Base-by-base conservation (phyloP, 1,284 basidiomycete species). In the Leccinum proximum region DNA sequence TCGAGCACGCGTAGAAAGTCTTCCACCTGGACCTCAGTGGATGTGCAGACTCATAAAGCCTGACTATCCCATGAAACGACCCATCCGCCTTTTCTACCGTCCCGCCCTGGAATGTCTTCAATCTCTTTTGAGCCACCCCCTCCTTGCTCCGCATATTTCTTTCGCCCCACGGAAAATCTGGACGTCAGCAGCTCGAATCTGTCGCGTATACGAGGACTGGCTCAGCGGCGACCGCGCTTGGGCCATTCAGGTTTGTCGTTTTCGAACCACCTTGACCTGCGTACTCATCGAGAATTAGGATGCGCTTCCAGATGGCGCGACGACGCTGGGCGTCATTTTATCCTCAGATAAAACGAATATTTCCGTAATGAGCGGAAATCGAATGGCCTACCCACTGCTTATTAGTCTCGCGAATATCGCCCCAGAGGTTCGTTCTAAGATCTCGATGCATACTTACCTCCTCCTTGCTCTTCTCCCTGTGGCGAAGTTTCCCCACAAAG, bases 391-490 rank as follows among this genome's bases (percentile, higher is more conserved):
- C 33, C 56, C 56, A 11, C 16, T 58, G 5, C 33, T 58, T 14
- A 58, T 58, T 78, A 1, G 58, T 11, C 56, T 58, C 33, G 33
- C 56, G 16, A 58, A 58, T 16, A 71, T 40, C 69, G 26, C 50
- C 6, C 50, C 50, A 22, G 45, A 48, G 0, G 67, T 77, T 50
- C 67, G 69, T 1, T 70, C 67, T 54, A 79, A 79, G 63, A 67
- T 72, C 13, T 72, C 69, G 0, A 66, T 72, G 33, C 70, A 77
- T 63, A 63, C 68, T 1, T 77, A 74, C 59, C 53, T 73, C 1
- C 69, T 79, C 0, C 62, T 73, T 30, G 75, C 72, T n/a, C 67
- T 78, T 0, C 62, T 79, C 3, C 54, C 54, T 16, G 76, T 75
- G 1, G 64, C 75, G 4, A 74, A 70, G 35, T 79, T 75, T n/a